A percentile compares a stretch with the other conserved stretches of the same genome.
Conservation (phyloP, 2,329 filamentous ascomycete species). For the Venturia pyrina region DNA sequence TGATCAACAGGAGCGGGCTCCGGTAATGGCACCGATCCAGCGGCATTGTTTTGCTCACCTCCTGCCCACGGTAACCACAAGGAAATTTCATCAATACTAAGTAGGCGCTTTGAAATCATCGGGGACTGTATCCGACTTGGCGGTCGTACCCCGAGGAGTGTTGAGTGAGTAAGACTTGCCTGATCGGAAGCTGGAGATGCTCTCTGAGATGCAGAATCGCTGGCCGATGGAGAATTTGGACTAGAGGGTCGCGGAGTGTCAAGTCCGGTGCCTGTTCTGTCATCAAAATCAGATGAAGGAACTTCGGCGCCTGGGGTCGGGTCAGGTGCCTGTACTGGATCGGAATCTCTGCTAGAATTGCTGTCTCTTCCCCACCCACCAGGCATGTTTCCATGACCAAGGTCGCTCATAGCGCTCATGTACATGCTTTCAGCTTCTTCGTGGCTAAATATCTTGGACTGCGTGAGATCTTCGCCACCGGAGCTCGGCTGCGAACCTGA, state of each 20-base stretch:
- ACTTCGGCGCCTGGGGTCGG: background rate
- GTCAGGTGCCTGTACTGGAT: background rate
- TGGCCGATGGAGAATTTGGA: background rate
- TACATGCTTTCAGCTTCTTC: constrained; percentile 83
- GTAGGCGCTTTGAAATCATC: constrained; percentile 1
- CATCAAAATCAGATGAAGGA: background rate
- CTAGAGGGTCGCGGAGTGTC: constrained; percentile 9
- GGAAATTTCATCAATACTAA: constrained; percentile 11
- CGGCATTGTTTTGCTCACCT: background rate
- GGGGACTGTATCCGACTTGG: background rate
- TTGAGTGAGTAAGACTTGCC: background rate
- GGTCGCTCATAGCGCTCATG: constrained; percentile 54
- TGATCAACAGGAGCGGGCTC: background rate
- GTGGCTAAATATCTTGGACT: constrained; percentile 57
- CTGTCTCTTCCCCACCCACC: constrained; percentile 11
- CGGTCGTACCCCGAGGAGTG: background rate
- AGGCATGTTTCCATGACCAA: constrained; percentile 14
- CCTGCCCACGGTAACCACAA: constrained; percentile 11
- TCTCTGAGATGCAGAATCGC: background rate
- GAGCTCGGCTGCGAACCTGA: background rate
- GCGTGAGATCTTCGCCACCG: constrained; percentile 41
- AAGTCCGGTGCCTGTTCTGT: background rate
- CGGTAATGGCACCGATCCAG: background rate
- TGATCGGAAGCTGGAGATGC: background rate
- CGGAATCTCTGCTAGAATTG: constrained; percentile 8